A percentile compares a stretch with the other conserved stretches of the same genome.
Evolutionary conservation across 1,139 yeast genomes (phyloP).

Genomic region (Saccharomyces pastorianus): DNA sequence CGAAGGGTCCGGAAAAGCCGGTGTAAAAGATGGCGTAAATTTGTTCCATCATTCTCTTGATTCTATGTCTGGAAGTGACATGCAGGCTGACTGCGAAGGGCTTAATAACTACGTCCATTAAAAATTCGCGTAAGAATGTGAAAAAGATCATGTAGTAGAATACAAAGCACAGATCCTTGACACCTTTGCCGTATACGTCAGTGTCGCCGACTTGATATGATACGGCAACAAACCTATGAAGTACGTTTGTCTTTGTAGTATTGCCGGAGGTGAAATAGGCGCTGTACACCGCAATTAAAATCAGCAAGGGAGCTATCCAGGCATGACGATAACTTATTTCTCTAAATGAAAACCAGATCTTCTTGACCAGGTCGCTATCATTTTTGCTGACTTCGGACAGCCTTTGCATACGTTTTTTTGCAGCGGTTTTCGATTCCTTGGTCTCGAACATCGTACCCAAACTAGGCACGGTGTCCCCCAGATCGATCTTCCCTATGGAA

Average conservation of each 20-base stretch:
- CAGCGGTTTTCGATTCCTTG: constrained; percentile 19
- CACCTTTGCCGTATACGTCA: constrained; percentile 68
- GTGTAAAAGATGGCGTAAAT: constrained; percentile 74
- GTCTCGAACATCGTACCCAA: constrained; percentile 22
- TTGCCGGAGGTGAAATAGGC: constrained; percentile 44
- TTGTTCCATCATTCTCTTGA: constrained; percentile 82
- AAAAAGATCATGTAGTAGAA: constrained; percentile 71
- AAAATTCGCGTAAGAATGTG: constrained; percentile 79
- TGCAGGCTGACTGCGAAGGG: constrained; percentile 59
- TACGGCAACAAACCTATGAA: constrained; percentile 54
- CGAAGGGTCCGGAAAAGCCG: constrained; percentile 70
- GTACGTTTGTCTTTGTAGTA: constrained; percentile 46
- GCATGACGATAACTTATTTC: constrained; percentile 64
- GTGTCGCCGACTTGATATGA: constrained; percentile 43
- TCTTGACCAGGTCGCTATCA: constrained; percentile 29
- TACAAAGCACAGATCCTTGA: constrained; percentile 69
- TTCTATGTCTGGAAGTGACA: constrained; percentile 47
- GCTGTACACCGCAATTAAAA: constrained; percentile 34
- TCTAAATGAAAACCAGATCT: constrained; percentile 47
- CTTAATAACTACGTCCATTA: constrained; percentile 67
- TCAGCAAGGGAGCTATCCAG: constrained; percentile 62
- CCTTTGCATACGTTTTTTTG: constrained; percentile 19
- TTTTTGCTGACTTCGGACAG: constrained; percentile 15
- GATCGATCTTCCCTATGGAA: constrained; percentile 25
- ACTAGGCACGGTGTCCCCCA: constrained; percentile 25